Percentiles rank a stretch among this genome's conserved stretches.
Conservation (phyloP, 305 asterid genomes). For the Fraxinus nigra region DNA sequence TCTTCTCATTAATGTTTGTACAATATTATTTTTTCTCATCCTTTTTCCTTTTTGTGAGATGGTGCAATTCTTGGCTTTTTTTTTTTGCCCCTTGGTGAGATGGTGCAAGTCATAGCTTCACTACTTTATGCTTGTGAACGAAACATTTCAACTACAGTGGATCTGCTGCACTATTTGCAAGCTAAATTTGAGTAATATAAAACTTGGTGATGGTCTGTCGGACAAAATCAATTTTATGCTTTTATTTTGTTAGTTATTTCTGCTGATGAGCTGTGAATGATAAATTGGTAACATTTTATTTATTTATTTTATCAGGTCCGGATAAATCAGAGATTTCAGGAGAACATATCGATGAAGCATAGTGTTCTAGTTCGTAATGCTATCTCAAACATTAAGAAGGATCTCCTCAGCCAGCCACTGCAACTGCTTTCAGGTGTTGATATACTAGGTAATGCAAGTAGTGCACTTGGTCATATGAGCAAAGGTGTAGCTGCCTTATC, state of each 20-base stretch:
- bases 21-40: not conserved
- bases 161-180: slow-evolving; percentile 5
- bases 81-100: not conserved
- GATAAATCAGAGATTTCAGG: slow-evolving; percentile 83
- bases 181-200: not conserved
- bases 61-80: no score
- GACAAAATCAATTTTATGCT: slow-evolving; percentile 5
- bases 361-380: slow-evolving; percentile 81
- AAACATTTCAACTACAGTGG: slow-evolving; percentile 1
- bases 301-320: slow-evolving; percentile 59
- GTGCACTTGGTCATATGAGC: slow-evolving; percentile 99
- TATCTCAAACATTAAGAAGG: slow-evolving; percentile 84
- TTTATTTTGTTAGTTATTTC: slow-evolving; percentile 3
- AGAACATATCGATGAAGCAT: slow-evolving; percentile 73
- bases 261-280: not conserved
- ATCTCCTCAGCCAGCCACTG: slow-evolving; percentile 91
- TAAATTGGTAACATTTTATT: not conserved
- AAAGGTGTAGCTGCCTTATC: slow-evolving; percentile 99
- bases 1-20: not conserved
- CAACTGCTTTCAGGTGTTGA: slow-evolving; percentile 98
- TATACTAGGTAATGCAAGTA: slow-evolving; percentile 98
- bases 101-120: slow-evolving; percentile 15
- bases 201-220: not conserved
- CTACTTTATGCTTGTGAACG: not conserved
- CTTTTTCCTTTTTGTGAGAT: no score